A percentile compares a stretch with the other conserved stretches of the same genome.
Evolutionary conservation across 129 eudicot genomes (phyloP).

Genomic region (Lactuca saligna): DNA sequence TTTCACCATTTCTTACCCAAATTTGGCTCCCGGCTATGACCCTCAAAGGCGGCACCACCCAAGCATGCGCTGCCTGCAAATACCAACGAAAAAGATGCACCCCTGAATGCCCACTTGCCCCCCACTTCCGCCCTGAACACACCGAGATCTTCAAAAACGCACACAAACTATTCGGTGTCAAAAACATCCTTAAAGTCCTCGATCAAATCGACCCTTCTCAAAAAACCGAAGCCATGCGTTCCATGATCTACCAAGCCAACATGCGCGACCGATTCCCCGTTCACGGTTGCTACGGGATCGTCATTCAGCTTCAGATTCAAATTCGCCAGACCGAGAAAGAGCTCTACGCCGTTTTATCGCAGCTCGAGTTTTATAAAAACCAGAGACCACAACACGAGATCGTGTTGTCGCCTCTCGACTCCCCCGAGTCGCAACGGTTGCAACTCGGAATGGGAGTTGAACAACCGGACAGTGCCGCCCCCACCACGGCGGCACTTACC

Average conservation of each 20-base stretch:
- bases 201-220: slow-evolving; percentile 46
- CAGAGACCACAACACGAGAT: slow-evolving; percentile 49
- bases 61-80: slow-evolving; percentile 97
- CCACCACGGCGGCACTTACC: slow-evolving; percentile 24
- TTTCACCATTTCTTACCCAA: not conserved
- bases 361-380: slow-evolving; percentile 40
- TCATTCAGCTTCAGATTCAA: slow-evolving; percentile 41
- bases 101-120: slow-evolving; percentile 70
- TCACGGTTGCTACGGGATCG: slow-evolving; percentile 61
- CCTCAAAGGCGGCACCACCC: slow-evolving; percentile 80
- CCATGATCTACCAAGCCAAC: slow-evolving; percentile 67
- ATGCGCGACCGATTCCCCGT: slow-evolving; percentile 64
- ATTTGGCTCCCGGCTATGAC: slow-evolving; percentile 47
- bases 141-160: slow-evolving; percentile 70
- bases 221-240: slow-evolving; percentile 58
- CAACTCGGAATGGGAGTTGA: slow-evolving; percentile 57
- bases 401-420: slow-evolving; percentile 22
- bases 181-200: slow-evolving; percentile 58
- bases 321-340: slow-evolving; percentile 49
- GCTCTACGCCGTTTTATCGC: slow-evolving; percentile 47
- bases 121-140: slow-evolving; percentile 86
- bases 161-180: slow-evolving; percentile 71
- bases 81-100: slow-evolving; percentile 81
- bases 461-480: slow-evolving; percentile 30
- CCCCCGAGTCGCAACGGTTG: slow-evolving; percentile 45